Percentiles rank a stretch among this genome's conserved stretches.
phyloP scores from a whole-genome alignment of 495 filamentous ascomycete genomes.

The Aspergillus incahuasiensis region DNA sequence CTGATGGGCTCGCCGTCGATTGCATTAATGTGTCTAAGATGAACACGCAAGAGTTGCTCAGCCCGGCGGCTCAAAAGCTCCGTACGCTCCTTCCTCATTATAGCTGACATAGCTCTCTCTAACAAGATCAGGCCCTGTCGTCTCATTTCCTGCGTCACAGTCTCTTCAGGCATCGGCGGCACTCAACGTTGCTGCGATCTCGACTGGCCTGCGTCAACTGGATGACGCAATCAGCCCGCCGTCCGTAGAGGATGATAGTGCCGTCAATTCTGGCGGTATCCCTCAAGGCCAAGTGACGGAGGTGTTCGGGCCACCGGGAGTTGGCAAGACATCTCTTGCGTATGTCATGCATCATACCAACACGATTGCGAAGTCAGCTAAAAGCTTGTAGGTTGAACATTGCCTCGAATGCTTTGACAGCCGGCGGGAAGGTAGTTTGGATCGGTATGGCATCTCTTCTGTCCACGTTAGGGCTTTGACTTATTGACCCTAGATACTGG shows the following conservation, averaged over 20 bases:
- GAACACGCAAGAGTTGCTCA: conserved; percentile 28
- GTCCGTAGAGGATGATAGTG: conserved; percentile 2
- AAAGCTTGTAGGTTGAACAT: conserved; percentile 57
- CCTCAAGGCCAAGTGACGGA: conserved; percentile 78
- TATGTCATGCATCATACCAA: conserved; percentile 30
- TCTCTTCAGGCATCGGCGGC: conserved; percentile 63
- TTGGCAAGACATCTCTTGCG: conserved; percentile 83
- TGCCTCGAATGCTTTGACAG: conserved; percentile 56
- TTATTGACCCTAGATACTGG: conserved; percentile 41
- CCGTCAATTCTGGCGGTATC: conserved; percentile 41
- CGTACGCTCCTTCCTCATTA: conserved; percentile 20
- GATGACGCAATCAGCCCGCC: conserved; percentile 45
- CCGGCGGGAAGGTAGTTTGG: conserved; percentile 70
- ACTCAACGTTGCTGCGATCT: conserved; percentile 46
- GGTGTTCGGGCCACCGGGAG: conserved; percentile 82
- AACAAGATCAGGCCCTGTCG: conserved; percentile 50
- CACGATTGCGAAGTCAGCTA: neutral
- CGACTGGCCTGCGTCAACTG: conserved; percentile 62
- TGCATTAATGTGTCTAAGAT: conserved; percentile 17
- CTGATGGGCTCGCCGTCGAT: neutral
- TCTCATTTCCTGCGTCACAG: conserved; percentile 85
- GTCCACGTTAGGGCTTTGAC: neutral
- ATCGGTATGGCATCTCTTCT: conserved; percentile 60
- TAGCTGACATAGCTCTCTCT: neutral
- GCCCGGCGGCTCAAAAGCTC: conserved; percentile 27